A percentile compares a stretch with the other conserved stretches of the same genome.
Conservation (phyloP, 768 basidiomycete species). For the Trametes meyenii region DNA sequence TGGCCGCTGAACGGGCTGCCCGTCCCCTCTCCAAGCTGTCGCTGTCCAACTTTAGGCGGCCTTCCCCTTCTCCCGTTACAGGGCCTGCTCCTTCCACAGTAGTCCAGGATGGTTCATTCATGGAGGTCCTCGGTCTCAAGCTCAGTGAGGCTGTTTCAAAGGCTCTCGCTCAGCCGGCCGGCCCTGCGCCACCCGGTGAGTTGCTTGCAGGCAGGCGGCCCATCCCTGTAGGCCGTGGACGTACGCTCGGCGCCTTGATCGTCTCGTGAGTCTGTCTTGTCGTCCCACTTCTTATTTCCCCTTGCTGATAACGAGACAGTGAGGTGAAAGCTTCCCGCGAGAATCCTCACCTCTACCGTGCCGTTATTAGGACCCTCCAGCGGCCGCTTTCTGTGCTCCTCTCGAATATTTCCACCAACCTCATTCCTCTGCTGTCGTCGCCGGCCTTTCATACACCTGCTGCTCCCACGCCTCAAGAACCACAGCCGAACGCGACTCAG, state of each 20-base stretch:
- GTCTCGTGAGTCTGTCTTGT: conserved; percentile 56
- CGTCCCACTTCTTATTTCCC: conserved; percentile 20
- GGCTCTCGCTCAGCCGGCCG: conserved; percentile 66
- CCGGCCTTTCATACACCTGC: conserved; percentile 57
- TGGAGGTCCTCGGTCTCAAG: conserved; percentile 75
- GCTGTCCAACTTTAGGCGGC: conserved; percentile 59
- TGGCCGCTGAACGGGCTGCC: conserved; percentile 46
- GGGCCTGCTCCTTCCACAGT: conserved; percentile 43
- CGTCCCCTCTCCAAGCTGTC: conserved; percentile 62
- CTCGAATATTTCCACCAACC: conserved; percentile 66
- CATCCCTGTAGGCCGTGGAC: conserved; percentile 75
- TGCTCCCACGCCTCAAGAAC: conserved; percentile 49
- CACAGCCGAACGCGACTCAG: conserved; percentile 64
- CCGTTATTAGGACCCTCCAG: conserved; percentile 73
- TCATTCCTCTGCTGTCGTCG: conserved; percentile 69
- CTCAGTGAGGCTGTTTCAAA: conserved; percentile 82
- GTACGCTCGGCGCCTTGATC: conserved; percentile 66
- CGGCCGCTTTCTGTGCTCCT: conserved; percentile 77
- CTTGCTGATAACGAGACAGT: conserved; percentile 39
- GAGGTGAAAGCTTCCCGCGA: conserved; percentile 68
- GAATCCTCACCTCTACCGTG: conserved; percentile 66
- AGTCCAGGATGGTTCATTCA: conserved; percentile 78
- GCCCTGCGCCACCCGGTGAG: conserved; percentile 54
- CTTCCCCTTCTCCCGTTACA: conserved; percentile 49
- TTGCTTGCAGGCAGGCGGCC: conserved; percentile 67